phyloP scores from a whole-genome alignment of 73 alveolate genomes.

The Tetrahymena elliotti region DNA sequence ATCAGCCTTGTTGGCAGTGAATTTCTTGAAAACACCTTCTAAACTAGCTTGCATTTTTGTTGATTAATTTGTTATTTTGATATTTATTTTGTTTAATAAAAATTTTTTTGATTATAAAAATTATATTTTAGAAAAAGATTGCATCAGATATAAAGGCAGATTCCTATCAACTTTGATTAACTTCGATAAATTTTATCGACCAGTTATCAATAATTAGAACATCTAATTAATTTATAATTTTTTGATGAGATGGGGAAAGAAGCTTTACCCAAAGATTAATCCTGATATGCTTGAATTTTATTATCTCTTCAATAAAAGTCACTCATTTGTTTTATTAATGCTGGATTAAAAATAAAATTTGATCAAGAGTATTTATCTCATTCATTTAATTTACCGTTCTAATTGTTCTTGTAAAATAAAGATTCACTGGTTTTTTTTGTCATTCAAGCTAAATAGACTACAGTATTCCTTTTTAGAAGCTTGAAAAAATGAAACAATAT shows the following conservation, averaged over 20 bases:
- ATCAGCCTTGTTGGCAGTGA: conserved; percentile 8
- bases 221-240: not conserved
- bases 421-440: not conserved
- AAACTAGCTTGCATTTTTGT: conserved; percentile 14
- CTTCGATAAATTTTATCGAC: not conserved
- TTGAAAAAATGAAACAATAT: not conserved
- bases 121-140: not conserved
- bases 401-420: not conserved
- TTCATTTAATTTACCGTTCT: not conserved
- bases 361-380: not conserved
- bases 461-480: not conserved
- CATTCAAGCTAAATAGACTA: not conserved
- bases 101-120: not conserved
- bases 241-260: not conserved
- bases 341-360: not conserved
- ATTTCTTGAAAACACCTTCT: conserved; percentile 21
- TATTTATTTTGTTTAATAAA: not conserved
- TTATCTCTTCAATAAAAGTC: not conserved
- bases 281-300: not conserved
- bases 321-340: not conserved
- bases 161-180: not conserved
- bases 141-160: not conserved
- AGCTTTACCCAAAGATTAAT: not conserved
- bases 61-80: not conserved
- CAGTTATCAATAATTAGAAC: not conserved